Conservation (phyloP, 192 early-diverging fungal species). For the Chytriomyces confervae region DNA sequence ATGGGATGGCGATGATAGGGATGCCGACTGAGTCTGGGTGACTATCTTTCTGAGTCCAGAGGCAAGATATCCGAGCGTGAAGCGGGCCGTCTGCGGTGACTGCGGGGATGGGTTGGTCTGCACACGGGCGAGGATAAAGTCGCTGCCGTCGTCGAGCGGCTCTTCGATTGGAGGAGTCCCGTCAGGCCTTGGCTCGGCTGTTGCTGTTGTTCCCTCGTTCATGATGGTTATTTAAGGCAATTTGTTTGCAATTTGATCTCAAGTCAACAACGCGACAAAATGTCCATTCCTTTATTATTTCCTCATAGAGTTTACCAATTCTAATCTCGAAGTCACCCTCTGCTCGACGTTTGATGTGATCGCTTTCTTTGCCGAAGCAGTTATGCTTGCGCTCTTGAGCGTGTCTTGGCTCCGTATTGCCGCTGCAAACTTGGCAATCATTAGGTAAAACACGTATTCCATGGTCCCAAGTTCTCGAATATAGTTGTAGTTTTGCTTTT, state of each 20-base stretch:
- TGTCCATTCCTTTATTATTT: too few species aligned
- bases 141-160: background rate
- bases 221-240: too few species aligned
- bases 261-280: too few species aligned
- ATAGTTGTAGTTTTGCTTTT: background rate
- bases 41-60: background rate
- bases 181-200: too few species aligned
- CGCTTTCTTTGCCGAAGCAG: too few species aligned
- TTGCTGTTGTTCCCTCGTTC: too few species aligned
- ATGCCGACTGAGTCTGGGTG: background rate
- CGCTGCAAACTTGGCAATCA: slow-evolving; percentile 3
- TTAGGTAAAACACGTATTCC: background rate
- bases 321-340: too few species aligned
- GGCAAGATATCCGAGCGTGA: background rate
- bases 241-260: too few species aligned
- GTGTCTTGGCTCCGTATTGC: background rate
- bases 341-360: too few species aligned
- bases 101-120: background rate
- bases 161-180: too few species aligned
- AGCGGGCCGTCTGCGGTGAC: background rate
- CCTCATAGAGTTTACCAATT: too few species aligned
- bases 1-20: background rate
- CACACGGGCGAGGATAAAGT: background rate
- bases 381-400: background rate
- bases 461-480: background rate